These are phyloP conservation scores for Arachnomyces sp. DNA, from an alignment of 2,329 filamentous ascomycete species.

Conservation along the genomic window DNA sequence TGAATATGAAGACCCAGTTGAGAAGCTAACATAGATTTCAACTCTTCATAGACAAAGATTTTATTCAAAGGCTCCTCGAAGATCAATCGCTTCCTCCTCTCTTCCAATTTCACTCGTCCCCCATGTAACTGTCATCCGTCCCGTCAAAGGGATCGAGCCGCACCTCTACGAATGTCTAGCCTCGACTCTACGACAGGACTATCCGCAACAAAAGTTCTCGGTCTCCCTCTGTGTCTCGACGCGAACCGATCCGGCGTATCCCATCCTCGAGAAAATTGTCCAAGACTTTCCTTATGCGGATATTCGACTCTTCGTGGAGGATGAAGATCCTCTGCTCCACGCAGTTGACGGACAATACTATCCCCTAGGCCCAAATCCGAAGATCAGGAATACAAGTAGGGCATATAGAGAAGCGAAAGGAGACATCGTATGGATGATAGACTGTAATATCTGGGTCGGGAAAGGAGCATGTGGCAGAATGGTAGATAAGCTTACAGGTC, in stretches of 20 bases:
- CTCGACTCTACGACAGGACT: slow-evolving; percentile 74
- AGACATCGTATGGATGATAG: slow-evolving; percentile 87
- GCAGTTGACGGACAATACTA: slow-evolving; percentile 43
- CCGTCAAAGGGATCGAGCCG: slow-evolving; percentile 86
- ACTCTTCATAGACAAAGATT: slow-evolving; percentile 43
- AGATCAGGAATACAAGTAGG: slow-evolving; percentile 91
- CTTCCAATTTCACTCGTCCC: slow-evolving; percentile 49
- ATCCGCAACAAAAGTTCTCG: slow-evolving; percentile 67
- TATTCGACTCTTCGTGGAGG: slow-evolving; percentile 68
- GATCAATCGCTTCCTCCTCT: slow-evolving; percentile 32
- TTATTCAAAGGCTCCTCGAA: slow-evolving; percentile 41
- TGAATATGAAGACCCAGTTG: no score
- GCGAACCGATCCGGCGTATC: slow-evolving; percentile 66
- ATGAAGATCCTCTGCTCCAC: slow-evolving; percentile 66
- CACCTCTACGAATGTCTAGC: slow-evolving; percentile 87
- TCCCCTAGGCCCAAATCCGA: slow-evolving; percentile 87
- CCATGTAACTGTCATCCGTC: slow-evolving; percentile 83
- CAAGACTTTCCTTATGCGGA: slow-evolving; percentile 65
- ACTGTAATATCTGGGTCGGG: slow-evolving; percentile 93
- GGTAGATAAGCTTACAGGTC: slow-evolving; percentile 79
- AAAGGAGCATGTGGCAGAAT: slow-evolving; percentile 73
- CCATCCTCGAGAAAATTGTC: slow-evolving; percentile 63
- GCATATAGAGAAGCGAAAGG: slow-evolving; percentile 83
- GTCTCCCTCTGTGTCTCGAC: slow-evolving; percentile 77
- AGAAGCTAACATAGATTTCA: slow-evolving; percentile 6